These are phyloP conservation scores for Striga asiatica DNA, from an alignment of 257 asterid genomes.

Conservation along the genomic window DNA sequence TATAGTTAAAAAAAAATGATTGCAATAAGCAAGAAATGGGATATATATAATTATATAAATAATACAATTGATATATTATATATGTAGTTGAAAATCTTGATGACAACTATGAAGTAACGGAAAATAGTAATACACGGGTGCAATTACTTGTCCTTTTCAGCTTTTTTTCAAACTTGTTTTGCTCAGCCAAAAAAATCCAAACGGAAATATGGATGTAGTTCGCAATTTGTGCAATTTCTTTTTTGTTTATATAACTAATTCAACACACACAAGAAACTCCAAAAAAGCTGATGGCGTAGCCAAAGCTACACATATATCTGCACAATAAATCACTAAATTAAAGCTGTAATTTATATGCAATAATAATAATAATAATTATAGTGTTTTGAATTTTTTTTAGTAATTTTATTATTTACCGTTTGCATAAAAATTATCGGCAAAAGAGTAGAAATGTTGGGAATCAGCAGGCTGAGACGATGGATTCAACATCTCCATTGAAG, in stretches of 20 bases:
- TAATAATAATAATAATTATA: no score
- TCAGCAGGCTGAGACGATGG: conserved; percentile 25
- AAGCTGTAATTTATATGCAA: no score
- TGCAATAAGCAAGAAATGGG: not conserved
- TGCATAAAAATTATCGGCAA: conserved; percentile 63
- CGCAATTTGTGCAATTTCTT: not conserved
- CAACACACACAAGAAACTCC: no score
- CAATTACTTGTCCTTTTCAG: conserved; percentile 35
- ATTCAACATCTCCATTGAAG: conserved; percentile 65
- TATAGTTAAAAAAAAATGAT: not conserved
- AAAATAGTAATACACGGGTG: conserved; percentile 26
- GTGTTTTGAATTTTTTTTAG: not conserved
- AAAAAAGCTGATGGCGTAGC: not conserved
- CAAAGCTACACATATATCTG: no score
- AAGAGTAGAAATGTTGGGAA: conserved; percentile 47
- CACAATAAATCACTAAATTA: not conserved
- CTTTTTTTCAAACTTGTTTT: conserved; percentile 31
- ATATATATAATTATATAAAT: no score
- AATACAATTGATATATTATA: not conserved
- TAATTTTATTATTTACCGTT: conserved; percentile 26
- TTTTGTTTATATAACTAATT: no score
- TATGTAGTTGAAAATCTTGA: not conserved
- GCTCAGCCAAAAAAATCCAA: conserved; percentile 39
- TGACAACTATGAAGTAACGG: conserved; percentile 18
- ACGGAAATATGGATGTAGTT: conserved; percentile 21